These are phyloP conservation scores for Astrothelium macrocarpum DNA, from an alignment of 495 filamentous ascomycete genomes.

Conservation along the genomic window DNA sequence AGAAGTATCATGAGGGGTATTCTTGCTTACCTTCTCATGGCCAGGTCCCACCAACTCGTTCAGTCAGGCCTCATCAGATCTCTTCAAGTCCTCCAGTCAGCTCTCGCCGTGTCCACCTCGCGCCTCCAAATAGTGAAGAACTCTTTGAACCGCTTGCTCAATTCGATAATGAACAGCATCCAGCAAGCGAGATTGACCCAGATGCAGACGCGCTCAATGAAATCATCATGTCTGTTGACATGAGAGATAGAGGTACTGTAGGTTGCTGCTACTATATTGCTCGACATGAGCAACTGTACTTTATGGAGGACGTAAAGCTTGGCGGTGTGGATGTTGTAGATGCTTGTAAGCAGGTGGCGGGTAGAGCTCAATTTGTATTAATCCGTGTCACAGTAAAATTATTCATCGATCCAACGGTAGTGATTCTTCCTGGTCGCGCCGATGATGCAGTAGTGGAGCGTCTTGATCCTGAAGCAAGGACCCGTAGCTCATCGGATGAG, in stretches of 20 bases:
- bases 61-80: neutral
- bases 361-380: neutral
- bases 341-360: slow-evolving; percentile 38
- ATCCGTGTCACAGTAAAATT: slow-evolving; percentile 47
- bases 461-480: slow-evolving; percentile 31
- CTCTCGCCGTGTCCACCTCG: neutral
- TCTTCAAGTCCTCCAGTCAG: neutral
- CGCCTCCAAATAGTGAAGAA: neutral
- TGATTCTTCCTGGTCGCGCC: slow-evolving; percentile 62
- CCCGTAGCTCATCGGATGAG: slow-evolving; percentile 21
- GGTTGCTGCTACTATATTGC: slow-evolving; percentile 84
- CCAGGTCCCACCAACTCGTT: neutral
- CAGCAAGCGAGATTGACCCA: slow-evolving; percentile 23
- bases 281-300: slow-evolving; percentile 60
- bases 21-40: neutral
- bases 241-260: slow-evolving; percentile 58
- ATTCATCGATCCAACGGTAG: slow-evolving; percentile 68
- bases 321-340: slow-evolving; percentile 64
- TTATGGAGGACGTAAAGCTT: slow-evolving; percentile 72
- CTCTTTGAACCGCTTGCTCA: neutral
- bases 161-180: neutral
- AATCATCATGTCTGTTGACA: slow-evolving; percentile 76
- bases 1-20: neutral
- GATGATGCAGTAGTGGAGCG: slow-evolving; percentile 43
- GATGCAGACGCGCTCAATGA: slow-evolving; percentile 58